Conservation (phyloP, 768 basidiomycete genomes). For the Collybiopsis confluens region DNA sequence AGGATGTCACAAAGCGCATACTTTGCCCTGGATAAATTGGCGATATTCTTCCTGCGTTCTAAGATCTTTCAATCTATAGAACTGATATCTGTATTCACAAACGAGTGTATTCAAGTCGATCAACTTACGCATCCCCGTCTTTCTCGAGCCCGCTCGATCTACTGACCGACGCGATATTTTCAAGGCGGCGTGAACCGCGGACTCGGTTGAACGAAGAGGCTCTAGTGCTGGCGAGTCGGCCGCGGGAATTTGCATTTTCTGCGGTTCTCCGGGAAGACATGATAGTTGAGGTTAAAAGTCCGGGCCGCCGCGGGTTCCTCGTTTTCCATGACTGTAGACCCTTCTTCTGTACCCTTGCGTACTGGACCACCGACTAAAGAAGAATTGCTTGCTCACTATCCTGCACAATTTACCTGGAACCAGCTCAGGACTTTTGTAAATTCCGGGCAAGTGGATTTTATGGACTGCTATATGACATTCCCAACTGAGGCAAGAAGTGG, state of each 20-base stretch:
- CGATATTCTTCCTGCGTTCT: constrained; percentile 64
- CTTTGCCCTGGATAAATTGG: constrained; percentile 61
- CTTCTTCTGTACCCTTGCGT: constrained; percentile 32
- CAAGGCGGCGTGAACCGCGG: constrained; percentile 41
- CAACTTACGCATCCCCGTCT: constrained; percentile 69
- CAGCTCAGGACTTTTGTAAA: constrained; percentile 76
- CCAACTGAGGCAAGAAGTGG: background rate
- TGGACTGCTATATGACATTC: too few species aligned
- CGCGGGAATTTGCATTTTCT: background rate
- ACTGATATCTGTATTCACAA: constrained; percentile 28
- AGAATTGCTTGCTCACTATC: constrained; percentile 66
- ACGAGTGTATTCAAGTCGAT: background rate
- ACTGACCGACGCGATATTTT: constrained; percentile 68
- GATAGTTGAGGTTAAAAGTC: background rate
- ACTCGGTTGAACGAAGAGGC: constrained; percentile 11
- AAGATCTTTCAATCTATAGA: constrained; percentile 52
- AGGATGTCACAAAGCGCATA: constrained; percentile 17
- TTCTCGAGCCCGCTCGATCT: constrained; percentile 72
- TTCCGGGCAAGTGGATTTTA: constrained; percentile 54
- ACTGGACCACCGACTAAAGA: constrained; percentile 66
- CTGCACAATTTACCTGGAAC: constrained; percentile 70
- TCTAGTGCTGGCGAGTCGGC: constrained; percentile 6
- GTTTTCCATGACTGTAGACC: background rate
- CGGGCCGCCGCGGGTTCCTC: background rate
- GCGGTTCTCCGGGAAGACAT: constrained; percentile 1